Evolutionary conservation across 2,329 filamentous ascomycete species (phyloP), one percentile per base, ranked within the genome.

Genomic region (Chaetomium globosum): DNA sequence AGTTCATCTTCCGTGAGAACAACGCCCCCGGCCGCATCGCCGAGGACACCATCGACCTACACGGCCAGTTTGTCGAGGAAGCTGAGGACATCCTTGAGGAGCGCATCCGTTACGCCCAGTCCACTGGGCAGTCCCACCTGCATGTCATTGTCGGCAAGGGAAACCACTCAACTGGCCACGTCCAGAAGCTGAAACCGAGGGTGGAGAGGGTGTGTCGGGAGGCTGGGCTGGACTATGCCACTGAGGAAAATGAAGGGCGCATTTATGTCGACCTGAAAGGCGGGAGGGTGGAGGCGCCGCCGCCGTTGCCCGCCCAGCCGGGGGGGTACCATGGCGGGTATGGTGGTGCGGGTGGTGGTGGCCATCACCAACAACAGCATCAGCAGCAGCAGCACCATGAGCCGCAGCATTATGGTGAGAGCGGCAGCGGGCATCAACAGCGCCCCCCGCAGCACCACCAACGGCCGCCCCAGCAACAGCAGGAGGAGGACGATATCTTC

Each of bases 121-220:
- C 84, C 61, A 84, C 86, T 43, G 91, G 91, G 0, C 89, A 96
- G 80, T 86, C 82, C 23, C 92, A 97, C 79, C 80, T 99, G 63
- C 93, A 97, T 79, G 93, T 96, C 49, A 97, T 99, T 73, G 94
- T 98, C 33, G 95, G 95, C 74, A 96, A 94, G 78, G 95, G 95
- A 3, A 95, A 96, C 76, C 95, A 99, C 80, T 92, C 88, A 59
- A 81, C 80, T 10, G 85, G 88, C 70, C 90, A 95, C 73, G 84
- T 98, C 28, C 92, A 97, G 78, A 97, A 95, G 82, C 88, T 99
- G 77, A 97, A 96, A 80, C 95, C 95, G n/a, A 85, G 91, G 67
- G 92, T 98, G 52, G 93, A 98, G 80, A 84, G 91, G 75, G 82
- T 98, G 57, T 97, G 94, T 77, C 85, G 82, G 57, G 90, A 97